Conservation (phyloP, 176 grass and related monocot species). For the Carex kokanica region DNA sequence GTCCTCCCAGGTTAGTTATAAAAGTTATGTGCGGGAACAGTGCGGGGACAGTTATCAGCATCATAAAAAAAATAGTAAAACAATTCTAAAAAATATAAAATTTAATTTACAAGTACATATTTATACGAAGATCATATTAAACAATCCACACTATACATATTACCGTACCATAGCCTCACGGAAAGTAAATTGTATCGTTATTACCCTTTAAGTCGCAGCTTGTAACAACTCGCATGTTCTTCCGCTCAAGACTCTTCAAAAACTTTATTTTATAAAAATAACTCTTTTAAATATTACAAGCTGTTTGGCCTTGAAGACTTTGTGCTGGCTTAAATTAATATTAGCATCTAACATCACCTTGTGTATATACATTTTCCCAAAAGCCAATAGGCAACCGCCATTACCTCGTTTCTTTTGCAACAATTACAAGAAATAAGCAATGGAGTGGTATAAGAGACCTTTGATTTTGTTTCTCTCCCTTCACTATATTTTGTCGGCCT, state of each 20-base stretch:
- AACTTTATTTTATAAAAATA: background rate
- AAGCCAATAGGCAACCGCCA: background rate
- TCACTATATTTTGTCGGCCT: background rate
- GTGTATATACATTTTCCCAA: background rate
- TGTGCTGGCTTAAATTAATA: background rate
- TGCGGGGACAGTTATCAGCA: too few relatives aligned
- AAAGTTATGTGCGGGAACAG: too few relatives aligned
- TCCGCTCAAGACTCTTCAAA: background rate
- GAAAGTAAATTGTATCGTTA: too few relatives aligned
- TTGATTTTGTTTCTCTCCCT: slow-evolving; percentile 20
- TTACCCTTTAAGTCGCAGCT: too few relatives aligned
- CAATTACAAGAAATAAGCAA: background rate
- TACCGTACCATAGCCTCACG: too few relatives aligned
- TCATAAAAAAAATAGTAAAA: too few relatives aligned
- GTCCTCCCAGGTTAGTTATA: too few relatives aligned
- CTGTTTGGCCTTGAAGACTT: background rate
- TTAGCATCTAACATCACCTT: background rate
- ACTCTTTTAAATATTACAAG: background rate
- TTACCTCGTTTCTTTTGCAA: slow-evolving; percentile 6
- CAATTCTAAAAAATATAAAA: too few relatives aligned
- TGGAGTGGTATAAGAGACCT: slow-evolving; percentile 14
- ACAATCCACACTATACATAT: too few relatives aligned
- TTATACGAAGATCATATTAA: too few relatives aligned
- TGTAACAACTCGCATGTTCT: too few relatives aligned
- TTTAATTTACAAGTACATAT: too few relatives aligned